These are phyloP conservation scores for Piper betle DNA, from an alignment of 164 flowering plant species.

Conservation along the genomic window DNA sequence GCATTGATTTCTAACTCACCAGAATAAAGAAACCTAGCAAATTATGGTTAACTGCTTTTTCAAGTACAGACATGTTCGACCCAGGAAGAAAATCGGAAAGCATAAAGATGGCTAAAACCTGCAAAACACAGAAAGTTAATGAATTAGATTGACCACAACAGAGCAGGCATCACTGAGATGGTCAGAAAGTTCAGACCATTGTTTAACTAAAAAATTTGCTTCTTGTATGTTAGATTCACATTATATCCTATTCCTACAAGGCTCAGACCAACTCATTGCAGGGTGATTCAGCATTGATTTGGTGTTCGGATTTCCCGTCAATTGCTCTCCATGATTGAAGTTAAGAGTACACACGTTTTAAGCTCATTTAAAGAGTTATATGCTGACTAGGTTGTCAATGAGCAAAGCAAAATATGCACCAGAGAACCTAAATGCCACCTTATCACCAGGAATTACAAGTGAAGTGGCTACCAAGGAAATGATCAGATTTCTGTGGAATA, in stretches of 20 bases:
- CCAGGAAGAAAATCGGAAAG: conserved; percentile 50
- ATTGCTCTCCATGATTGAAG: not conserved
- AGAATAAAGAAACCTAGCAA: conserved; percentile 61
- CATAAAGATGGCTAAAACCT: conserved; percentile 56
- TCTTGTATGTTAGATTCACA: not conserved
- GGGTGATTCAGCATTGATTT: not conserved
- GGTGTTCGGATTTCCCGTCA: not conserved
- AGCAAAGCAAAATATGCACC: no score
- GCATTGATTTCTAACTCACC: conserved; percentile 22
- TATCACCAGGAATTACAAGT: no score
- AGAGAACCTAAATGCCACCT: no score
- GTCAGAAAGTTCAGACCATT: not conserved
- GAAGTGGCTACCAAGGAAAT: not conserved
- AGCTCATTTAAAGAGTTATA: no score
- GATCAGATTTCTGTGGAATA: no score
- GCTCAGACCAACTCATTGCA: not conserved
- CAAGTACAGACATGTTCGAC: conserved; percentile 33
- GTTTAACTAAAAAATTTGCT: not conserved
- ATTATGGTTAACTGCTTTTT: conserved; percentile 57
- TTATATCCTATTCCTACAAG: not conserved
- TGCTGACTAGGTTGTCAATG: no score
- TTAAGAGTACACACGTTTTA: no score
- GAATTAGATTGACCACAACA: not conserved
- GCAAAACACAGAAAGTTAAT: conserved; percentile 6
- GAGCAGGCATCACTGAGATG: not conserved